Base-by-base conservation (phyloP, 2,329 filamentous ascomycete genomes). In the Fusarium gaditjirri region DNA sequence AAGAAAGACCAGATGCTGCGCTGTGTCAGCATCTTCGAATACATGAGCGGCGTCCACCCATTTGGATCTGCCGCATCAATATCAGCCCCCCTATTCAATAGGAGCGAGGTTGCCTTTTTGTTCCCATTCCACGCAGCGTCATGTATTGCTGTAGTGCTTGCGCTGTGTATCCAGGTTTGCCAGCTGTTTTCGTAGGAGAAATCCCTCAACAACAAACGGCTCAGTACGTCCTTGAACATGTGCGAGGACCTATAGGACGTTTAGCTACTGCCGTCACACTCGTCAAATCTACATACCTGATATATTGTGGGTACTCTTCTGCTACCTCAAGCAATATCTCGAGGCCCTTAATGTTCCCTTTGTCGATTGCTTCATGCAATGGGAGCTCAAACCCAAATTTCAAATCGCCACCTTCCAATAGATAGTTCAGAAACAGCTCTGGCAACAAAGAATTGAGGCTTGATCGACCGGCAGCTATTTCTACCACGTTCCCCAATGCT, bases 321-420 rank as follows among this genome's bases (percentile, higher is more conserved):
- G 21, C 23, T 14, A 25, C 9, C 12, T 29, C 13, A 12, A 44
- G 21, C 4, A 53, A 29, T 6, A 27, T 8, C 27, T 49, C 47
- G 3, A 61, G 23, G 8, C 56, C 55, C 17, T 29, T 2, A 1
- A n/a, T 16, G 6, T 54, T 54, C 3, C 11, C 12, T 6, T 12
- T 12, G 2, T 7, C 4, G 3, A 49, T 2, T 19, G 54, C 65
- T 35, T 41, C 13, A 6, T 68, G 49, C 1, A 65, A 23, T 19
- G 55, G 61, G 7, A n/a, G 19, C 7, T 65, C 65, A 4, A 8
- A 5, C 21, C 65, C 61, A n/a, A 16, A 27, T 5, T 44, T 14
- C 27, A 65, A 41, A 7, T 68, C 65, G 3, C 65, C 61, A 5
- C 65, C 65, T 29, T 60, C 11, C 6, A 4, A 17, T 8, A 47